These are phyloP conservation scores for Rhodotorula glutinis DNA, from an alignment of 1,284 basidiomycete genomes.

Conservation along the genomic window DNA sequence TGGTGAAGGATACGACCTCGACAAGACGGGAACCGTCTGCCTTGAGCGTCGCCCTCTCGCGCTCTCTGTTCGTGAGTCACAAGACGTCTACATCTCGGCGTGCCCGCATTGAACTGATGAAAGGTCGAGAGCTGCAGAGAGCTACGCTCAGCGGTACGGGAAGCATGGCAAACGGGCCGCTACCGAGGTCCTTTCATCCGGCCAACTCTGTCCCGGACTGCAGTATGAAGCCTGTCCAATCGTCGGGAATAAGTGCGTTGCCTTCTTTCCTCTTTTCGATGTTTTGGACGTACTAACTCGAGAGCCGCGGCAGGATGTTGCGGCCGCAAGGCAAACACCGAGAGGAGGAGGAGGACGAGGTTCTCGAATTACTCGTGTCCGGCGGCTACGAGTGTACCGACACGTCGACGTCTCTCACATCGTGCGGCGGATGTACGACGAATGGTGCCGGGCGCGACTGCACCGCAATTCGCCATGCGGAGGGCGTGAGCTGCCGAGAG, in stretches of 20 bases:
- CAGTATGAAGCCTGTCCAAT: slow-evolving; percentile 33
- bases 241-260: slow-evolving; percentile 16
- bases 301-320: background rate
- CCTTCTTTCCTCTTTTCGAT: background rate
- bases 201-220: slow-evolving; percentile 24
- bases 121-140: background rate
- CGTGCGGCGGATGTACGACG: slow-evolving; percentile 69
- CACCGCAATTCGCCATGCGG: slow-evolving; percentile 61
- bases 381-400: slow-evolving; percentile 52
- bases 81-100: too few relatives aligned
- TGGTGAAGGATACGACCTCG: background rate
- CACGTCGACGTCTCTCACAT: slow-evolving; percentile 48
- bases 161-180: background rate
- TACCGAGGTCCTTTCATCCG: too few relatives aligned
- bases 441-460: slow-evolving; percentile 66
- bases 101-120: too few relatives aligned
- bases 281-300: too few relatives aligned
- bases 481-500: slow-evolving; percentile 58
- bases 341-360: background rate
- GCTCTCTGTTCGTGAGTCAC: too few relatives aligned
- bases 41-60: background rate
- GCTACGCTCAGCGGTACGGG: too few relatives aligned
- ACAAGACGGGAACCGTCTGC: background rate
- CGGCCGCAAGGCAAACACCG: background rate
- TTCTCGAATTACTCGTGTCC: slow-evolving; percentile 15